Base-by-base conservation (phyloP, 2,329 filamentous ascomycete species). In the Sporothrix mexicana region DNA sequence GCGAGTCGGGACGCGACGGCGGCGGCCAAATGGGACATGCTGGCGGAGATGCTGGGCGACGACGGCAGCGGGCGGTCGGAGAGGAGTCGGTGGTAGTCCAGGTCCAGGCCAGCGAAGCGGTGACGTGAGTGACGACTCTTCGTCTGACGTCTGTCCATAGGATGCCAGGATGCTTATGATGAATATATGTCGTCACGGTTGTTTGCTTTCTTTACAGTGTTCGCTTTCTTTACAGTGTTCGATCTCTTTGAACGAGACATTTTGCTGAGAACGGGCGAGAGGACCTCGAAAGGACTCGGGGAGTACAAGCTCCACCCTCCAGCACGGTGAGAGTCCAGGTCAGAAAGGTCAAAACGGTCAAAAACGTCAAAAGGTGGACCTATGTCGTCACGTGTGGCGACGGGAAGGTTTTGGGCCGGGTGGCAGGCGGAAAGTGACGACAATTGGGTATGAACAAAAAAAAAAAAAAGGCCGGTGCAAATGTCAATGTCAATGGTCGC, bases 1-100 rank as follows among this genome's bases (percentile, higher is more conserved):
- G 92, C 91, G 47, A 91, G 92, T 66, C 89, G 89, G 41, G 90
- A 93, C 71, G 79, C 81, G 15, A 83, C 84, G 55, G 81, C 86
- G 78, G 78, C 87, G 12, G 74, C 73, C 45, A 88, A 91, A 79
- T 95, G 94, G 92, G 93, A 96, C 80, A 89, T 92, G 74, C 80
- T 97, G 74, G 93, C 92, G 0, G 93, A 97, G 80, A 92, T 92
- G 84, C 81, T 97, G 61, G 92, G 95, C 77, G 85, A 73, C 85
- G 78, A 68, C 47, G 66, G 82, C 30, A 72, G 66, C 66, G 62
- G 62, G 17, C 64, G 71, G 17, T 53, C 66, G 25, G 68, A 70
- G 53, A 17, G 53, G 12, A 49, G 53, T 23, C 67, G 30, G 30
- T 69, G 53, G 30, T 25, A 69, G 41, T 3, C 13, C 15, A 61